Base-by-base conservation (phyloP, 2,329 filamentous ascomycete species). In the Colletotrichum trifolii region DNA sequence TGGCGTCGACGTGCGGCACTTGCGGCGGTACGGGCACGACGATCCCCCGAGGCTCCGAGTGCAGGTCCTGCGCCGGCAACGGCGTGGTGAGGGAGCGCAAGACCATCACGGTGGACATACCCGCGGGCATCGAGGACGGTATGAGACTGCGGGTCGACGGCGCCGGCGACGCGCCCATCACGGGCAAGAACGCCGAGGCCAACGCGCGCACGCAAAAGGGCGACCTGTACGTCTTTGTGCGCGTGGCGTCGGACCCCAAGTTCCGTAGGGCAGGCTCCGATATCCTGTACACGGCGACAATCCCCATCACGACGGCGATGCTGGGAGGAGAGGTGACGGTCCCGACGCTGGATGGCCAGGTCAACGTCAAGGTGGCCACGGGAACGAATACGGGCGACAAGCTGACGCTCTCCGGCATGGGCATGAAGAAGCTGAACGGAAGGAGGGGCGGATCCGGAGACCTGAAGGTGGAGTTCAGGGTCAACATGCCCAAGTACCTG, bases 401-500 rank as follows among this genome's bases (percentile, higher is more conserved):
- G 76, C 90, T 98, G 73, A 97, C 93, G 1, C 83, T 99, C 15
- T 83, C 88, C 1, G 95, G 95, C 7, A 94, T 93, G 91, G 96
- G 96, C 65, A 98, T 99, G 95, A 94, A 92, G 79, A 91, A 92
- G 72, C 84, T 99, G 10, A 84, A 87, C 67, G 84, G 86, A 15
- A 86, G 93, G 52, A 85, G 89, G 60, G 87, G 85, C 38, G 85
- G 85, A 43, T 87, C 85, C 36, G 96, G 96, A 69, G 96, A 99
- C 74, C 81, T 99, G 66, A 91, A 89, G 75, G 94, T 99, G 7
- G 95, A 99, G 77, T 99, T 97, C 85, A 93, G 93, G 77, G 92
- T 99, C 49, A 83, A 87, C 59, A 97, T 98, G 93, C 96, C 96
- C 49, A 98, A 97, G 80, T 97, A 95, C 73, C 84, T 99, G 69